These are phyloP conservation scores for Haplosporangium sp. DNA, from an alignment of 371 early-diverging fungal species.

Conservation along the genomic window DNA sequence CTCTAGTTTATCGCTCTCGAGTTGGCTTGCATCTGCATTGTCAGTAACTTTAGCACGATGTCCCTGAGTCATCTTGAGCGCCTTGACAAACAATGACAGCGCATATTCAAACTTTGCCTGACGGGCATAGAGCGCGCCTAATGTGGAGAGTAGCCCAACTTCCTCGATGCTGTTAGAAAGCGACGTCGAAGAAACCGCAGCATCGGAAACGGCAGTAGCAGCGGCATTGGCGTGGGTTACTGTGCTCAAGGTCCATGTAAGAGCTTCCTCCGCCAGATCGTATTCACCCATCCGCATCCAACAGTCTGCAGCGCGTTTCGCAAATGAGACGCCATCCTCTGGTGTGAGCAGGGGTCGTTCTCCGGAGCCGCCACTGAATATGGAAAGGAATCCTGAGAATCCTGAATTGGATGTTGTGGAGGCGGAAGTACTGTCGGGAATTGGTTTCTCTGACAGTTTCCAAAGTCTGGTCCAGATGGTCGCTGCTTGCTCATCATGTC, in stretches of 20 bases:
- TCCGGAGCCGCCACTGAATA: constrained; percentile 12
- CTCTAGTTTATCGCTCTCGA: background rate
- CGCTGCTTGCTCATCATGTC: constrained; percentile 42
- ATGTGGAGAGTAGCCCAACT: constrained; percentile 32
- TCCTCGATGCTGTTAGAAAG: constrained; percentile 17
- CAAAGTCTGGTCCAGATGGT: constrained; percentile 45
- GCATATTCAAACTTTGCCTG: constrained; percentile 38
- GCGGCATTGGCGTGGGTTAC: background rate
- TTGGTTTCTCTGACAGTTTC: constrained; percentile 27
- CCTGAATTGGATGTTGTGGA: background rate
- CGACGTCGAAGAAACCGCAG: background rate
- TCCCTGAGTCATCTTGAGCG: constrained; percentile 33
- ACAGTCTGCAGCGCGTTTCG: constrained; percentile 40
- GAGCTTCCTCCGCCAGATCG: constrained; percentile 47
- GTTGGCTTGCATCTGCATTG: background rate
- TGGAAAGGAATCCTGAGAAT: background rate
- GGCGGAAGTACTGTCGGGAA: background rate
- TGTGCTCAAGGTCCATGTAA: constrained; percentile 40
- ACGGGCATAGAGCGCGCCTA: constrained; percentile 47
- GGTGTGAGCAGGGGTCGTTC: constrained; percentile 31
- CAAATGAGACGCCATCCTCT: constrained; percentile 25
- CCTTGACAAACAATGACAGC: constrained; percentile 42
- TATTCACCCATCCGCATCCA: constrained; percentile 55
- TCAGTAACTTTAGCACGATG: constrained; percentile 15
- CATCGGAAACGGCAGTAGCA: background rate